A percentile compares a stretch with the other conserved stretches of the same genome.
Evolutionary conservation across 257 asterid genomes (phyloP).

Genomic region (Jacaranda copaia): DNA sequence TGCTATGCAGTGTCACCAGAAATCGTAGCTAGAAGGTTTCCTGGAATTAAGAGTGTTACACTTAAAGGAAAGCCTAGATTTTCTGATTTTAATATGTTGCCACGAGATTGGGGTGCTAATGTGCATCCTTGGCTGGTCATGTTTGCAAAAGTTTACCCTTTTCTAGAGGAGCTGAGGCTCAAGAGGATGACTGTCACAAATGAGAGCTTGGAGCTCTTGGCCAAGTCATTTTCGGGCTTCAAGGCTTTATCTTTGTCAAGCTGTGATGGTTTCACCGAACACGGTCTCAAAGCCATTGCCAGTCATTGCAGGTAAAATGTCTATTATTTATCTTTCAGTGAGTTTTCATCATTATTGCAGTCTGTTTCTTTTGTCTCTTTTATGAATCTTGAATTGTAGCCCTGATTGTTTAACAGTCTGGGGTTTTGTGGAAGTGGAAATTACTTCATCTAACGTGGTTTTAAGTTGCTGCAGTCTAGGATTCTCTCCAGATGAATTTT

Average conservation of each 20-base stretch:
- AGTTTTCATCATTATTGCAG: slow-evolving; percentile 11
- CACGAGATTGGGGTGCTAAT: slow-evolving; percentile 81
- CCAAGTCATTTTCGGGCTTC: slow-evolving; percentile 69
- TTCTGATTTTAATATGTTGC: slow-evolving; percentile 83
- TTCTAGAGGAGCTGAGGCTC: slow-evolving; percentile 81
- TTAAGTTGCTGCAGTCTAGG: background rate
- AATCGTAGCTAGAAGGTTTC: slow-evolving; percentile 74
- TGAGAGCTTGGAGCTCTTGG: slow-evolving; percentile 84
- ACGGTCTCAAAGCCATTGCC: slow-evolving; percentile 75
- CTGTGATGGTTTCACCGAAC: slow-evolving; percentile 82
- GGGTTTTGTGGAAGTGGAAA: slow-evolving; percentile 2
- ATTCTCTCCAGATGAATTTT: background rate
- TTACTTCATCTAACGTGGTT: background rate
- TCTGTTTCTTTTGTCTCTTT: slow-evolving; percentile 13
- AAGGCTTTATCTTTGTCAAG: slow-evolving; percentile 74
- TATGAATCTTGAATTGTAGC: background rate
- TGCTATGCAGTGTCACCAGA: slow-evolving; percentile 87
- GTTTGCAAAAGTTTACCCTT: slow-evolving; percentile 79
- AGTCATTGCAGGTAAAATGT: slow-evolving; percentile 73
- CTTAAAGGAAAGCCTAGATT: slow-evolving; percentile 84
- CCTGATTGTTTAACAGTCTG: slow-evolving; percentile 18
- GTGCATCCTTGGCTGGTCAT: slow-evolving; percentile 70
- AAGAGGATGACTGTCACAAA: slow-evolving; percentile 81
- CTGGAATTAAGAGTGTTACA: slow-evolving; percentile 68
- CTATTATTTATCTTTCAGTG: background rate